Conservation (phyloP, 192 early-diverging fungal genomes). For the Coemansia sp. region DNA sequence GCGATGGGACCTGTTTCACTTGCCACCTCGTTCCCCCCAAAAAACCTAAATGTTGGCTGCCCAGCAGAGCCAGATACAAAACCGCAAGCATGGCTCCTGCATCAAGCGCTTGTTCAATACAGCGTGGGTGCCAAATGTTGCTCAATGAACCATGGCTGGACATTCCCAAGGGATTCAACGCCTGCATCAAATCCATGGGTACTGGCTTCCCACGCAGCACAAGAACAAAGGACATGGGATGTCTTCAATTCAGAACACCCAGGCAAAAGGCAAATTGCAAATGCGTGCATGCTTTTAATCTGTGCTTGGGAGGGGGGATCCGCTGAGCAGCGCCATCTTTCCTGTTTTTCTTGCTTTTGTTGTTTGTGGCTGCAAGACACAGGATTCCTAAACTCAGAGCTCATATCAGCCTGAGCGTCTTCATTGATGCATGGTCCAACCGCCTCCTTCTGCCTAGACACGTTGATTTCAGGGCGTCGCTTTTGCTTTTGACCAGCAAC, state of each 20-base stretch:
- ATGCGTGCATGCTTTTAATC: not conserved
- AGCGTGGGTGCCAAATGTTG: not conserved
- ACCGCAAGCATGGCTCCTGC: not conserved
- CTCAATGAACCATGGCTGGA: not conserved
- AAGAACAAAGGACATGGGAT: not conserved
- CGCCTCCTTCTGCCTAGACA: slow-evolving; percentile 1
- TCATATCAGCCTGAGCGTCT: not conserved
- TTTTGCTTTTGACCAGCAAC: too few species aligned
- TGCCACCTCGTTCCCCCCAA: too few species aligned
- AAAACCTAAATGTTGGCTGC: not conserved
- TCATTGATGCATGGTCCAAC: not conserved
- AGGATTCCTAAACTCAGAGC: not conserved
- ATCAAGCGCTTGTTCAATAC: not conserved
- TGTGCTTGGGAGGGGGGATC: not conserved
- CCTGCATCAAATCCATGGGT: not conserved
- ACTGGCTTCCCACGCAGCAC: not conserved
- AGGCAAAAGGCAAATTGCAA: too few species aligned
- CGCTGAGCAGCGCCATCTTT: not conserved
- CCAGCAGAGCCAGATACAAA: not conserved
- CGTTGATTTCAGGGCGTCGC: not conserved
- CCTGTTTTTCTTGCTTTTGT: not conserved
- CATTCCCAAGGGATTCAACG: not conserved
- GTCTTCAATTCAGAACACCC: not conserved
- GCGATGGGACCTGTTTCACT: too few species aligned
- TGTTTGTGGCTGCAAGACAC: not conserved